Evolutionary conservation across 306 rosid genomes (phyloP).

Genomic region (Cicer bijugum): DNA sequence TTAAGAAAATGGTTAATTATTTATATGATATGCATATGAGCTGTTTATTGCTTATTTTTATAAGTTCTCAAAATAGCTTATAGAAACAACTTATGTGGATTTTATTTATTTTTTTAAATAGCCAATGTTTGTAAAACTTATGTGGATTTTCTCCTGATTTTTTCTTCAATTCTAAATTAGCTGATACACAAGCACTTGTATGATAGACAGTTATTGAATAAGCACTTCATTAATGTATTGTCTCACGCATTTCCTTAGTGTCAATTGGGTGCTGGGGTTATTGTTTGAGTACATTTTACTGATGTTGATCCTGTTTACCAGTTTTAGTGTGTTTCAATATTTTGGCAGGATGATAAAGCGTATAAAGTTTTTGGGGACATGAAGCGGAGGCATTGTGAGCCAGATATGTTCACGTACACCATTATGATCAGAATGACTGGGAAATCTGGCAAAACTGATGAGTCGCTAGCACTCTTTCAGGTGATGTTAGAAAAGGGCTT

Average conservation of each 20-base stretch:
- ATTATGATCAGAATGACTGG: constrained; percentile 94
- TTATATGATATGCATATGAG: background rate
- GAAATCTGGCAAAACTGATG: constrained; percentile 63
- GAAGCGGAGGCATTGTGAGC: constrained; percentile 82
- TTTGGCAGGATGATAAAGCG: constrained; percentile 74
- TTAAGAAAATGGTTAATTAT: background rate
- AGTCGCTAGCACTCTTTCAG: constrained; percentile 61
- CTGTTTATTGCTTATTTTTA: background rate
- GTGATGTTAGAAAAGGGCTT: constrained; percentile 71
- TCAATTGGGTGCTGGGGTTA: background rate
- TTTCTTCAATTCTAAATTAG: background rate
- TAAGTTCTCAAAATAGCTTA: background rate
- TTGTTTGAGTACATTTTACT: constrained; percentile 20
- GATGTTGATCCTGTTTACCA: constrained; percentile 44
- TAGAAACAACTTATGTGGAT: background rate
- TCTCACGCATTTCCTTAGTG: background rate
- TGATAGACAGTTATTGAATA: background rate
- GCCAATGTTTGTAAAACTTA: too few relatives aligned
- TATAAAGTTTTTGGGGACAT: constrained; percentile 80
- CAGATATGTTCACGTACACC: constrained; percentile 81
- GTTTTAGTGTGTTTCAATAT: constrained; percentile 41
- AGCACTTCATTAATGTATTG: background rate
- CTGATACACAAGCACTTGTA: background rate
- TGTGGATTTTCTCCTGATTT: background rate
- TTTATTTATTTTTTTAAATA: background rate